These are phyloP conservation scores for Trichoderma sp. DNA, from an alignment of 2,329 filamentous ascomycete genomes.

Conservation along the genomic window DNA sequence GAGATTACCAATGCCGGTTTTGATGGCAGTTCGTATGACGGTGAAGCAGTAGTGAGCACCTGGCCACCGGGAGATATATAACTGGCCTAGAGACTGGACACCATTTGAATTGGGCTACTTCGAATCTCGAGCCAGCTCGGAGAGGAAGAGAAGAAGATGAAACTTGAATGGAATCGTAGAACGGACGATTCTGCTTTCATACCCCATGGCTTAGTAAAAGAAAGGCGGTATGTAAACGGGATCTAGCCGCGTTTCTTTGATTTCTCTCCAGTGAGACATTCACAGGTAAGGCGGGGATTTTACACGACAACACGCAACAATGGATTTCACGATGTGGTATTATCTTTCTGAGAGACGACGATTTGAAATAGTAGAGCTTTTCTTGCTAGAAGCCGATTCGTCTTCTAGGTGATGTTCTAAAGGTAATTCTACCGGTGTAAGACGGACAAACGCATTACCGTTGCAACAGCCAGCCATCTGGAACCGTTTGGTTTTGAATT, in stretches of 20 bases:
- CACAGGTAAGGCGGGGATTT: not conserved
- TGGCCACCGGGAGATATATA: not conserved
- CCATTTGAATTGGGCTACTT: not conserved
- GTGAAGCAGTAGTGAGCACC: not conserved
- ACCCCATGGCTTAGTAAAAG: not conserved
- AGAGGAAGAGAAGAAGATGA: not conserved
- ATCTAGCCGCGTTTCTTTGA: not conserved
- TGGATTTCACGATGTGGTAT: not conserved
- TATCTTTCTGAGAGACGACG: not conserved
- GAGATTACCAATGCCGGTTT: not conserved
- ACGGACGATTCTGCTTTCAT: not conserved
- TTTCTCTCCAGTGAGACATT: not conserved
- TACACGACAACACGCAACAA: not conserved
- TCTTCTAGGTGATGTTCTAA: not conserved
- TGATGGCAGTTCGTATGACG: not conserved
- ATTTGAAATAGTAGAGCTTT: not conserved
- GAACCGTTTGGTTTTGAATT: not conserved
- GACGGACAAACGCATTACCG: not conserved
- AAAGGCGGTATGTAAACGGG: not conserved
- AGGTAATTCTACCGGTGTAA: not conserved
- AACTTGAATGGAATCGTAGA: not conserved
- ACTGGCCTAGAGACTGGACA: rapidly evolving
- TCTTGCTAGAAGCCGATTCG: not conserved
- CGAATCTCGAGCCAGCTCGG: not conserved
- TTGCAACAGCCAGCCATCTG: not conserved